Base-by-base conservation (phyloP, 768 basidiomycete genomes). In the Tremella mesenterica region DNA sequence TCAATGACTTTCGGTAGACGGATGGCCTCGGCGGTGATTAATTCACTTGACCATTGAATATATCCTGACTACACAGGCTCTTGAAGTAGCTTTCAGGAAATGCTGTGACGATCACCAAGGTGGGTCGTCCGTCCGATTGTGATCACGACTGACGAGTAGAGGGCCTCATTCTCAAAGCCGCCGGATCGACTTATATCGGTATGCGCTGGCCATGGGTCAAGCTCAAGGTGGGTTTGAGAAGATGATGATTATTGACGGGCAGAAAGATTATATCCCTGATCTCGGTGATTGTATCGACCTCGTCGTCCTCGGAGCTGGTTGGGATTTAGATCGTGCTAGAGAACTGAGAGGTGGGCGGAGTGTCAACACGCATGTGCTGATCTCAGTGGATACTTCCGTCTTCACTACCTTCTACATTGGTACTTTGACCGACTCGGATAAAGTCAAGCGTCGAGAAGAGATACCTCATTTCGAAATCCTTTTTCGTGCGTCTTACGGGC, bases 211-310 rank as follows among this genome's bases (percentile, higher is more conserved):
- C 84, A 14, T 93, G 90, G 89, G 83, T 91, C 26, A 93, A 95
- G 74, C 79, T 82, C 50, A 76, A 69, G 54, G 63, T 67, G 33
- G 47, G 9, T 41, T 12, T 30, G 2, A 23, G 23, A 36, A 16
- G 31, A 21, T 31, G 29, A n/a, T 41, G 26, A 20, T 46, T 9
- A 43, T 20, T 16, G 14, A 30, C 30, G 31, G 44, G 30, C 39
- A 90, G 76, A 82, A 79, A 65, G 91, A 96, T 69, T 93, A 93
- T 57, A 88, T 96, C 33, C 82, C 83, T 1, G 85, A 85, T 3
- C 79, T 85, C 41, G 88, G 88, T 18, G 91, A 96, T 70, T 79
- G 81, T 4, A 60, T 91, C 14, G 88, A 91, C 69, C 77, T 93
- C 52, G 82, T 82, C 3, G 66, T 93, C 29, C 73, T 93, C 18